Evolutionary conservation across 352 stramenopile genomes (phyloP).

Genomic region (Thraustotheca clavata): DNA sequence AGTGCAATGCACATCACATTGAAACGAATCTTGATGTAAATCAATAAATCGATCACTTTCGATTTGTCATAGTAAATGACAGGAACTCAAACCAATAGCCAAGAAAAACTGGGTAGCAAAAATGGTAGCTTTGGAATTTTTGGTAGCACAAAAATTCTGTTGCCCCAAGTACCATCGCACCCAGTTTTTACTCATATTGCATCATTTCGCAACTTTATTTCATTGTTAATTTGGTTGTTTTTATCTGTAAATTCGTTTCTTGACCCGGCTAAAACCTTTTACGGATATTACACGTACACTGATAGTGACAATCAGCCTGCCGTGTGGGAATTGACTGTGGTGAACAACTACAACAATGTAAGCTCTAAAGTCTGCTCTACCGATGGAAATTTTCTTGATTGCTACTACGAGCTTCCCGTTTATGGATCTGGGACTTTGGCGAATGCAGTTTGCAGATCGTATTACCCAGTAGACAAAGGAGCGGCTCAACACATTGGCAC

Average conservation of each 20-base stretch:
- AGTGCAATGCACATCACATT: too few relatives aligned
- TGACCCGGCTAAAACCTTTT: conserved; percentile 2
- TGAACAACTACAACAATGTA: background rate
- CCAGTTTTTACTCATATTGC: too few relatives aligned
- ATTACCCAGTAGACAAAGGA: conserved; percentile 10
- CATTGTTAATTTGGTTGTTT: background rate
- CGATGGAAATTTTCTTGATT: background rate
- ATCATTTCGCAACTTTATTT: too few relatives aligned
- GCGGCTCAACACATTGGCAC: conserved; percentile 2
- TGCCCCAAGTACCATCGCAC: too few relatives aligned
- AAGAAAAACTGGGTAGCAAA: too few relatives aligned
- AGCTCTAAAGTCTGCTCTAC: background rate
- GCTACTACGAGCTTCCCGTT: conserved; percentile 12
- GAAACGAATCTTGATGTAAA: too few relatives aligned
- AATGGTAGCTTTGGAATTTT: too few relatives aligned
- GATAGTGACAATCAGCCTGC: background rate
- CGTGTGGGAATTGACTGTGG: background rate
- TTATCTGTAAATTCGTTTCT: conserved; percentile 1
- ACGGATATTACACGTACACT: background rate
- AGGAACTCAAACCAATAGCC: too few relatives aligned
- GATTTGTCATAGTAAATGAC: too few relatives aligned
- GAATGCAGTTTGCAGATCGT: background rate
- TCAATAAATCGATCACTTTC: too few relatives aligned
- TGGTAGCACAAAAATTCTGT: too few relatives aligned
- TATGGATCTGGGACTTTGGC: conserved; percentile 2